Conservation (phyloP, 352 stramenopile genomes). For the Phytophthora meadii region DNA sequence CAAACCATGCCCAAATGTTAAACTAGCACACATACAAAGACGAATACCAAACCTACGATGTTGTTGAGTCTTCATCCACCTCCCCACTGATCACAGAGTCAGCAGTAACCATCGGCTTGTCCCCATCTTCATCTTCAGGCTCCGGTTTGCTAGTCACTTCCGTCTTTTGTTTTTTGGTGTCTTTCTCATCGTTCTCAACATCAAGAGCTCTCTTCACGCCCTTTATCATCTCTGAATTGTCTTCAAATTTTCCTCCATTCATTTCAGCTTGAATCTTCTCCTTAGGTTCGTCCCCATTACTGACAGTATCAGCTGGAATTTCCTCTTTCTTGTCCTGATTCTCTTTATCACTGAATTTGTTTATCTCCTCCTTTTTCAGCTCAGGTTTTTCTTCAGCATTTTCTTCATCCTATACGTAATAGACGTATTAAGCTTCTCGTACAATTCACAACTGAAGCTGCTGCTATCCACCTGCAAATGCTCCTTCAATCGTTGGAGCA, state of each 20-base stretch:
- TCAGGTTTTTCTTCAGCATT: slow-evolving; percentile 3
- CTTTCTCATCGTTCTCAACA: slow-evolving; percentile 11
- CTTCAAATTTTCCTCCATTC: neutral
- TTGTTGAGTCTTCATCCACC: neutral
- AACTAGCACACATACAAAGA: neutral
- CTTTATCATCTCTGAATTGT: neutral
- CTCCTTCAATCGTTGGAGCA: slow-evolving; percentile 46
- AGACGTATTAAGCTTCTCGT: too few species aligned
- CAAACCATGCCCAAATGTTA: neutral
- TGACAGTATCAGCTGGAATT: neutral
- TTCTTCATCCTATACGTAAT: slow-evolving; percentile 6
- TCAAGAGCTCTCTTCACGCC: slow-evolving; percentile 21
- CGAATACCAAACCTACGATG: neutral
- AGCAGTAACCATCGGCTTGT: slow-evolving; percentile 5
- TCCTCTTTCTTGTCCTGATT: neutral
- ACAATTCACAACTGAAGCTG: too few species aligned
- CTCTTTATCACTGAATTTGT: neutral
- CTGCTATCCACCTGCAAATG: slow-evolving; percentile 34
- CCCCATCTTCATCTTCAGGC: slow-evolving; percentile 26
- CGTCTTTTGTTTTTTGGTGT: slow-evolving; percentile 30
- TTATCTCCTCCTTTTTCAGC: neutral
- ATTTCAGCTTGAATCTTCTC: slow-evolving; percentile 2
- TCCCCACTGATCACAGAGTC: slow-evolving; percentile 8
- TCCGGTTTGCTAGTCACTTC: slow-evolving; percentile 7
- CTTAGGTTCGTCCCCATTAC: neutral